phyloP scores from a whole-genome alignment of 1,139 yeast genomes.

The Pichia sp. region DNA sequence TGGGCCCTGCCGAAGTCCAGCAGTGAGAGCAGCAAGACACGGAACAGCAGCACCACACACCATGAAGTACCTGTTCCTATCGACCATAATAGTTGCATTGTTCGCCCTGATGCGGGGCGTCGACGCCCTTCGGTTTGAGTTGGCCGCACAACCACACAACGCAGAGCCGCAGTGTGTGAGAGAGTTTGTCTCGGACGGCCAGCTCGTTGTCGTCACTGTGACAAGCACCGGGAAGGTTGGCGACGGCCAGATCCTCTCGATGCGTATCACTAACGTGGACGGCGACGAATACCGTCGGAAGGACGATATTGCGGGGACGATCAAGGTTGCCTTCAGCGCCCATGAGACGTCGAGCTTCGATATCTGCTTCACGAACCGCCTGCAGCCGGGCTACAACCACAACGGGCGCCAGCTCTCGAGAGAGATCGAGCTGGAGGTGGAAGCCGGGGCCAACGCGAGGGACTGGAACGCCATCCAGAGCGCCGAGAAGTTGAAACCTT shows the following conservation, averaged over 20 bases:
- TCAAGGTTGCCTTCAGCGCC: slow-evolving; percentile 77
- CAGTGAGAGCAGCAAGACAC: background rate
- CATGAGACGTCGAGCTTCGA: slow-evolving; percentile 83
- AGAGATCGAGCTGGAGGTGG: slow-evolving; percentile 84
- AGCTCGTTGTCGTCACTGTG: slow-evolving; percentile 78
- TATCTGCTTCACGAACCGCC: slow-evolving; percentile 76
- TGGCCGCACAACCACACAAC: slow-evolving; percentile 26
- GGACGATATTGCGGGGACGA: slow-evolving; percentile 60
- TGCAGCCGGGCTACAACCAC: slow-evolving; percentile 39
- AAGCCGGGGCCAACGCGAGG: slow-evolving; percentile 94
- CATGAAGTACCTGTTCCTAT: slow-evolving; percentile 8
- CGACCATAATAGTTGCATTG: background rate
- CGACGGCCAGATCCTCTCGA: slow-evolving; percentile 77
- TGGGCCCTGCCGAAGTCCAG: no score
- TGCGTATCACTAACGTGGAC: slow-evolving; percentile 58
- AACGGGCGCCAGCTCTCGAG: slow-evolving; percentile 43
- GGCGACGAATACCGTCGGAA: slow-evolving; percentile 70
- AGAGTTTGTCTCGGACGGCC: slow-evolving; percentile 81
- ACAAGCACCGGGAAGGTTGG: slow-evolving; percentile 68
- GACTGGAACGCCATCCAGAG: slow-evolving; percentile 97
- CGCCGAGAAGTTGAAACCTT: slow-evolving; percentile 86
- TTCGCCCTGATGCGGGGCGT: slow-evolving; percentile 15
- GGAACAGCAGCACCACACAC: background rate
- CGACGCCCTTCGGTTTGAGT: slow-evolving; percentile 30
- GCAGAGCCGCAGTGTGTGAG: slow-evolving; percentile 67